Evolutionary conservation across 2,329 filamentous ascomycete genomes (phyloP).

Genomic region (Colletotrichum lini): DNA sequence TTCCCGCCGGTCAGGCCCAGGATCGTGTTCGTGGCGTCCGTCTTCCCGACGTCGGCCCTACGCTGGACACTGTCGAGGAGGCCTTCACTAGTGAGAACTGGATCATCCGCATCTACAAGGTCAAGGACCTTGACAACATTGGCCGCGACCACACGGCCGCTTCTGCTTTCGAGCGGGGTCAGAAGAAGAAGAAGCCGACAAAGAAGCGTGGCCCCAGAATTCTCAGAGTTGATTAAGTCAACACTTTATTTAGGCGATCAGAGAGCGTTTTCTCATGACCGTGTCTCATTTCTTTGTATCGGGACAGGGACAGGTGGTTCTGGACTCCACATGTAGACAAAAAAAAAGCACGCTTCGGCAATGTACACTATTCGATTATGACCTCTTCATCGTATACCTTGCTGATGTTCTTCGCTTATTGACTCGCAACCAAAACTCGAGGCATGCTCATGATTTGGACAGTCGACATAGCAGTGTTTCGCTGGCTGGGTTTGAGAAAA

Average conservation of each 20-base stretch:
- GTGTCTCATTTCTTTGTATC: slow-evolving; percentile 39
- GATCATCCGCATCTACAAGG: slow-evolving; percentile 99
- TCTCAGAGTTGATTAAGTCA: slow-evolving; percentile 77
- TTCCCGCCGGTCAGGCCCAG: slow-evolving; percentile 89
- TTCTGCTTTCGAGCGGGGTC: slow-evolving; percentile 80
- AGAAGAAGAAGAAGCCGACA: slow-evolving; percentile 84
- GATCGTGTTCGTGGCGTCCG: slow-evolving; percentile 89
- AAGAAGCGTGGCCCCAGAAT: slow-evolving; percentile 82
- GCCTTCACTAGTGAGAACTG: slow-evolving; percentile 99
- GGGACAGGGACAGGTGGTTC: slow-evolving; percentile 36
- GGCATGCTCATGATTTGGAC: not conserved
- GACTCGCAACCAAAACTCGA: not conserved
- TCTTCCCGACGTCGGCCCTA: slow-evolving; percentile 87
- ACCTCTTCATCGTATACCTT: slow-evolving; percentile 6
- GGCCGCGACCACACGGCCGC: slow-evolving; percentile 85
- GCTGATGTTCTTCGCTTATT: not conserved
- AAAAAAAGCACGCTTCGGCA: slow-evolving; percentile 49
- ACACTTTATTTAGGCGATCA: not conserved
- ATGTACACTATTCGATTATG: slow-evolving; percentile 51
- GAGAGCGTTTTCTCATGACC: slow-evolving; percentile 27
- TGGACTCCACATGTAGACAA: slow-evolving; percentile 48
- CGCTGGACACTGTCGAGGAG: slow-evolving; percentile 92
- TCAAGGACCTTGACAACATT: slow-evolving; percentile 98
- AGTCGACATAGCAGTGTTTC: not conserved
- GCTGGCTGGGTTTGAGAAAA: not conserved